Conservation (phyloP, 2,329 filamentous ascomycete genomes). For the Rhynchosporium secalis region DNA sequence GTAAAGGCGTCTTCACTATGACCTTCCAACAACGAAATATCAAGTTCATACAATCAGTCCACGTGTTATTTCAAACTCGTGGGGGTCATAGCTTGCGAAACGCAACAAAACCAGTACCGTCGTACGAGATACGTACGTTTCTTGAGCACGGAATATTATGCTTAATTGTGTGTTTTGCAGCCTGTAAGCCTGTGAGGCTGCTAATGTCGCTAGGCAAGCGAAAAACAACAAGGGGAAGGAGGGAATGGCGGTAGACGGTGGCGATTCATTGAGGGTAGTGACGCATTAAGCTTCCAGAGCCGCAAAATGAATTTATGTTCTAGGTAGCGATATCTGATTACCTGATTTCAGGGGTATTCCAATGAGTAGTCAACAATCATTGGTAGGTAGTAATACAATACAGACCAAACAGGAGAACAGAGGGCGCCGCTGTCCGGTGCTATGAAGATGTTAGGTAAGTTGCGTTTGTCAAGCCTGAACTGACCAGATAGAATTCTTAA, state of each 20-base stretch:
- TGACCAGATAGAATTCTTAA: too few species aligned
- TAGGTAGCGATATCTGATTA: background rate
- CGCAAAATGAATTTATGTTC: background rate
- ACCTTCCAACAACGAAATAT: background rate
- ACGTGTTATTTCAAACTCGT: background rate
- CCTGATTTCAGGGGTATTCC: too few species aligned
- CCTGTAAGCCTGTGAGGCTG: slow-evolving; percentile 3
- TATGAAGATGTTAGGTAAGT: too few species aligned
- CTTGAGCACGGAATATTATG: slow-evolving; percentile 2
- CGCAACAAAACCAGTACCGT: background rate
- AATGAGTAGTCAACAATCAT: background rate
- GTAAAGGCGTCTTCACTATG: background rate
- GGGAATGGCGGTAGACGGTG: background rate
- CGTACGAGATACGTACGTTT: background rate
- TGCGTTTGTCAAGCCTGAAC: too few species aligned
- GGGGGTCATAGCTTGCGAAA: slow-evolving; percentile 1
- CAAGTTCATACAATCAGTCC: background rate
- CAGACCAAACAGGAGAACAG: too few species aligned
- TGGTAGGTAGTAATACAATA: background rate
- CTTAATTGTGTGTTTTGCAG: slow-evolving; percentile 9
- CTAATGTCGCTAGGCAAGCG: background rate
- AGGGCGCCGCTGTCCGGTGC: too few species aligned
- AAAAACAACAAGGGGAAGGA: slow-evolving; percentile 1
- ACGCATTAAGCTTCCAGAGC: slow-evolving; percentile 5
- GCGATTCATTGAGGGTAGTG: background rate